Conservation (phyloP, 225 moss, liverwort and hornwort species). For the Ulota crispa region DNA sequence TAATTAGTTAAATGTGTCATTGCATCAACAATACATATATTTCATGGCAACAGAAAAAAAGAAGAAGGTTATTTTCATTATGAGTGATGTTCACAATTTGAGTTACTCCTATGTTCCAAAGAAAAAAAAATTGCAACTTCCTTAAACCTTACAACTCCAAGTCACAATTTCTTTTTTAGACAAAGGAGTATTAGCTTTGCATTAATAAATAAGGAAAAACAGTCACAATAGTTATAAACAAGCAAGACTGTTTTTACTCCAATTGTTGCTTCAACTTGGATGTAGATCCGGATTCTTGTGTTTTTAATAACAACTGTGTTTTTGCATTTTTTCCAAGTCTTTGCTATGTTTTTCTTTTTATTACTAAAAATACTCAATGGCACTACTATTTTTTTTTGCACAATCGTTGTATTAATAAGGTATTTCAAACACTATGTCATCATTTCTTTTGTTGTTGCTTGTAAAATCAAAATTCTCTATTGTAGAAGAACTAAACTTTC, state of each 20-base stretch:
- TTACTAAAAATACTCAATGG: not conserved
- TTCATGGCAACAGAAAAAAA: too few relatives aligned
- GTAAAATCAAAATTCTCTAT: not conserved
- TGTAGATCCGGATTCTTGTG: not conserved
- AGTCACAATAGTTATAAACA: not conserved
- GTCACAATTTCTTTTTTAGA: not conserved
- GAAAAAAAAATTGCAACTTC: too few relatives aligned
- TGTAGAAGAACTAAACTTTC: not conserved
- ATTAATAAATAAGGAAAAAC: not conserved
- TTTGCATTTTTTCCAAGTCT: fast-evolving
- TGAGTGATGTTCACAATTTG: not conserved
- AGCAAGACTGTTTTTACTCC: not conserved
- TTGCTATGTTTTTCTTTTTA: not conserved
- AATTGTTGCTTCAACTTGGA: not conserved
- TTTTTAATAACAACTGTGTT: not conserved
- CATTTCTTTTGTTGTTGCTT: not conserved
- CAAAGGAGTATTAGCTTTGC: too few relatives aligned
- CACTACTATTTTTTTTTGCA: too few relatives aligned
- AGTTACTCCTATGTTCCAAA: too few relatives aligned
- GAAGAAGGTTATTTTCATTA: too few relatives aligned
- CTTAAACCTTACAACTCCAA: too few relatives aligned
- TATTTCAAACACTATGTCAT: too few relatives aligned
- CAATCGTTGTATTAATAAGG: too few relatives aligned
- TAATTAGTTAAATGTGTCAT: too few relatives aligned
- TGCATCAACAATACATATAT: too few relatives aligned